phyloP scores from a whole-genome alignment of 129 eudicot species.

The Ambrosia trifida region DNA sequence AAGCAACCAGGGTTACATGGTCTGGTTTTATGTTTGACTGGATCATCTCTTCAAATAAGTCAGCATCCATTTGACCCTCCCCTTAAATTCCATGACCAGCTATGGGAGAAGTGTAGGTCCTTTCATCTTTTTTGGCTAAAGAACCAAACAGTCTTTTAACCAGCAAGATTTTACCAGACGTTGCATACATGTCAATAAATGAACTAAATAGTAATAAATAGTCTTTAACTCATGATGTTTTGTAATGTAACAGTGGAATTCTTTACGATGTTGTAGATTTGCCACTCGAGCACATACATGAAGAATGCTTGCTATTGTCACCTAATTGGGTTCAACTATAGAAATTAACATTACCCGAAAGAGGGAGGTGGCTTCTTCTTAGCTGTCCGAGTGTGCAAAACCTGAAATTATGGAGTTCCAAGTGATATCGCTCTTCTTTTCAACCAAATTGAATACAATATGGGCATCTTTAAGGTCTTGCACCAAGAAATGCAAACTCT shows the following conservation, averaged over 20 bases:
- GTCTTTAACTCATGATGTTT: conserved; percentile 37
- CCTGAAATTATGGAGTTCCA: conserved; percentile 78
- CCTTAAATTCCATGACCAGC: conserved; percentile 68
- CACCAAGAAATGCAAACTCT: conserved; percentile 59
- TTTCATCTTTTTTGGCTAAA: conserved; percentile 47
- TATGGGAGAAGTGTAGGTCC: conserved; percentile 70
- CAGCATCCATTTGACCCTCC: conserved; percentile 43
- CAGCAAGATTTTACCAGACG: conserved; percentile 52
- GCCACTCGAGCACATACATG: conserved; percentile 76
- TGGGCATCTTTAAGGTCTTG: conserved; percentile 53
- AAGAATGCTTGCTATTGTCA: conserved; percentile 66
- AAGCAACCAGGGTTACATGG: conserved; percentile 60
- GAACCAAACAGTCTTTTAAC: conserved; percentile 56
- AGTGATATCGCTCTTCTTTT: conserved; percentile 38
- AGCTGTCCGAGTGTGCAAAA: conserved; percentile 43
- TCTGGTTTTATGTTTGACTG: conserved; percentile 52
- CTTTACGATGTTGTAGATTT: conserved; percentile 64
- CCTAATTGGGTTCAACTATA: conserved; percentile 45
- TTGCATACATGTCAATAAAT: conserved; percentile 69
- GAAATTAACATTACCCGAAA: conserved; percentile 57
- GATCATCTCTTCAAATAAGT: conserved; percentile 59
- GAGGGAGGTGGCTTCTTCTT: conserved; percentile 55
- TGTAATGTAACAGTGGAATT: conserved; percentile 56
- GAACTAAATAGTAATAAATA: conserved; percentile 53
- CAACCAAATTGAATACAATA: conserved; percentile 36